Evolutionary conservation across 2,329 filamentous ascomycete genomes (phyloP).

Genomic region (Pseudogymnoascus sp.): DNA sequence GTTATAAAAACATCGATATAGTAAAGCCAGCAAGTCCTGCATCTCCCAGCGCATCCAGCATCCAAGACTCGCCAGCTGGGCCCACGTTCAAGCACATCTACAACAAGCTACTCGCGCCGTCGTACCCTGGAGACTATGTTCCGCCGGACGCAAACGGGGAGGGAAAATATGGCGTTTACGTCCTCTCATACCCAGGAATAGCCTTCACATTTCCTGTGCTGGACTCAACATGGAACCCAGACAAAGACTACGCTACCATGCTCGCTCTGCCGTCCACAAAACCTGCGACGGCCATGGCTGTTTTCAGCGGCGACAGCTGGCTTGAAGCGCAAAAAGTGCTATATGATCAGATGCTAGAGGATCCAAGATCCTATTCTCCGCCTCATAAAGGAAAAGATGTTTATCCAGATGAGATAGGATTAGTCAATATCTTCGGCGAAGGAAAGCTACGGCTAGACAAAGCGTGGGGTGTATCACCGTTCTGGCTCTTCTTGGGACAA

Average conservation of each 20-base stretch:
- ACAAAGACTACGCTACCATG: conserved; percentile 76
- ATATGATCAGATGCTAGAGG: conserved; percentile 67
- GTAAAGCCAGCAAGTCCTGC: conserved; percentile 50
- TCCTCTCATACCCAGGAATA: conserved; percentile 89
- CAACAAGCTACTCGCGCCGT: conserved; percentile 84
- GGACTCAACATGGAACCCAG: conserved; percentile 64
- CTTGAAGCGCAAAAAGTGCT: conserved; percentile 68
- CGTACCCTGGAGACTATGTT: conserved; percentile 89
- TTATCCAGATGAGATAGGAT: conserved; percentile 81
- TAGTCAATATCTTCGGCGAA: conserved; percentile 69
- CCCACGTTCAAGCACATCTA: conserved; percentile 87
- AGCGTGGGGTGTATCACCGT: conserved; percentile 56
- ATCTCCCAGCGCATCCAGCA: conserved; percentile 23
- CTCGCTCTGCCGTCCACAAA: conserved; percentile 71
- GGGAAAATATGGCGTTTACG: conserved; percentile 64
- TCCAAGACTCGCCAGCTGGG: conserved; percentile 39
- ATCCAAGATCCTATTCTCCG: conserved; percentile 64
- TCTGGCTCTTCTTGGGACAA: conserved; percentile 70
- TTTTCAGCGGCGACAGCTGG: conserved; percentile 90
- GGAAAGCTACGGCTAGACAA: conserved; percentile 73
- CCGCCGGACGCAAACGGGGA: conserved; percentile 48
- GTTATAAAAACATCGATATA: conserved; percentile 75
- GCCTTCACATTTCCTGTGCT: conserved; percentile 84
- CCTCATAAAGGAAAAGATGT: conserved; percentile 63
- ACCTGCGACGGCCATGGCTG: conserved; percentile 76